These are phyloP conservation scores for Berberis thunbergii DNA, from an alignment of 164 flowering plant species.

Conservation along the genomic window DNA sequence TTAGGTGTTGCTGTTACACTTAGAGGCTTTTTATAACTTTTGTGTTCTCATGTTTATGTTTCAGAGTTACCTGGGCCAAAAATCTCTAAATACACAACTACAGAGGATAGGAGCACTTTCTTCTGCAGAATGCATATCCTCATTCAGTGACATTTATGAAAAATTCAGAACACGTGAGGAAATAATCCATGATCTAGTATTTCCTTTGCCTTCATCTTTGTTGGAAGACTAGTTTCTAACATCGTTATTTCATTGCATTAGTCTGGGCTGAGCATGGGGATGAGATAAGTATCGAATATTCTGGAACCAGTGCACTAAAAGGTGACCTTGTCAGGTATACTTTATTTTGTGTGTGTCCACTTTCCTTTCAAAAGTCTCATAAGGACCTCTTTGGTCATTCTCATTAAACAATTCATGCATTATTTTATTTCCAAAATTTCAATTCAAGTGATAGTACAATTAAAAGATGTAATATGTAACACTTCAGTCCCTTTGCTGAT, in stretches of 20 bases:
- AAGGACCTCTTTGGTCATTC: background rate
- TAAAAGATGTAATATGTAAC: too few species aligned
- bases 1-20: too few species aligned
- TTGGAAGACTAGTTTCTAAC: background rate
- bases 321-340: conserved; percentile 77
- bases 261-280: conserved; percentile 98
- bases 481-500: background rate
- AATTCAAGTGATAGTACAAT: too few species aligned
- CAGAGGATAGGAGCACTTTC: conserved; percentile 54
- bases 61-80: conserved; percentile 72
- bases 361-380: background rate
- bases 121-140: conserved; percentile 47
- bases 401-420: too few species aligned
- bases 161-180: conserved; percentile 62
- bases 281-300: conserved; percentile 88
- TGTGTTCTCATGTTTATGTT: background rate
- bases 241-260: conserved; percentile 14
- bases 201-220: background rate
- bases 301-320: conserved; percentile 92
- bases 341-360: background rate
- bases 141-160: conserved; percentile 46
- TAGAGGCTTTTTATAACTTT: background rate
- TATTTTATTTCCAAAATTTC: too few species aligned
- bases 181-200: background rate
- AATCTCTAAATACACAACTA: conserved; percentile 55